Conservation (phyloP, 2,329 filamentous ascomycete species). For the Graphium sp. region DNA sequence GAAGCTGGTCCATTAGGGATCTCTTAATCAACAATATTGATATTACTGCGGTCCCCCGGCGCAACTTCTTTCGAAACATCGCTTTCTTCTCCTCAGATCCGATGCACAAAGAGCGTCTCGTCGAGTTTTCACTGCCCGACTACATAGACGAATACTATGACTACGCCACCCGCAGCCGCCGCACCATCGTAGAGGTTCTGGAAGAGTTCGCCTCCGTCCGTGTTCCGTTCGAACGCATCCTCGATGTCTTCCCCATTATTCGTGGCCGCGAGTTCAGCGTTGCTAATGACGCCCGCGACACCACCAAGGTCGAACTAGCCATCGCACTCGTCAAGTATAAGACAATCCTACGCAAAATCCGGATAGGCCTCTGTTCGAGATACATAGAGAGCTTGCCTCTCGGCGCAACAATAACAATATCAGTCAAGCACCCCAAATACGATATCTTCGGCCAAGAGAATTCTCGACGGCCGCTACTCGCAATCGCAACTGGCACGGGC, state of each 20-base stretch:
- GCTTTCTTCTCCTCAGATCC: constrained; percentile 56
- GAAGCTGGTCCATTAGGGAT: constrained; percentile 46
- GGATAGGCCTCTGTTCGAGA: constrained; percentile 78
- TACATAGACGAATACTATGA: constrained; percentile 88
- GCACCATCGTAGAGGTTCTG: constrained; percentile 82
- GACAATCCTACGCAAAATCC: constrained; percentile 68
- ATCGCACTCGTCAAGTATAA: constrained; percentile 84
- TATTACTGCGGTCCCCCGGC: constrained; percentile 74
- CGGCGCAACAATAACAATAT: constrained; percentile 22
- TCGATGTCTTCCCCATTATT: constrained; percentile 63
- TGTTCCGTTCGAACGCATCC: constrained; percentile 57
- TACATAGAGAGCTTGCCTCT: constrained; percentile 54
- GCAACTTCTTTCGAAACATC: constrained; percentile 69
- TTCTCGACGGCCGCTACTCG: constrained; percentile 42
- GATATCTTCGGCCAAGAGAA: constrained; percentile 20
- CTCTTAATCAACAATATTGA: constrained; percentile 75
- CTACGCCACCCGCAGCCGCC: constrained; percentile 78
- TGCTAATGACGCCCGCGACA: constrained; percentile 5
- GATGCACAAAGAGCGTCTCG: constrained; percentile 63
- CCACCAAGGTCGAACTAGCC: constrained; percentile 50
- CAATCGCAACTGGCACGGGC: constrained; percentile 75
- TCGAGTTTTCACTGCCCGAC: constrained; percentile 66
- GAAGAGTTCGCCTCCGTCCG: constrained; percentile 77
- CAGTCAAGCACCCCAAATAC: constrained; percentile 34
- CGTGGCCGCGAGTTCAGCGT: constrained; percentile 92